Conservation (phyloP, 179 eudicot species). For the Vitellaria paradoxa region DNA sequence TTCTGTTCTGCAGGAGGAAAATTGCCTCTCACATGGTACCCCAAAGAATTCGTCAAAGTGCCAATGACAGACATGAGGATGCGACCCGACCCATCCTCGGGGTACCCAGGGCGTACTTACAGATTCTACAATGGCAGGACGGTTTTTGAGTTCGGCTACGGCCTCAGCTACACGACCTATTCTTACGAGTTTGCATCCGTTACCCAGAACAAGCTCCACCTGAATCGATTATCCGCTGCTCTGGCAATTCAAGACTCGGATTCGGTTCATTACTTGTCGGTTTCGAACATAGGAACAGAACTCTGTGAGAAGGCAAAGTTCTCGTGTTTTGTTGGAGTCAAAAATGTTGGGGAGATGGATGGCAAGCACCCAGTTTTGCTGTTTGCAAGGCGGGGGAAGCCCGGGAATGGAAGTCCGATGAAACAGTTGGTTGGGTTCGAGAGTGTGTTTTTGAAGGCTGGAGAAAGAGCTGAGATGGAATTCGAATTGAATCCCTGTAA, state of each 20-base stretch:
- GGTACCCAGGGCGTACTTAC: slow-evolving; percentile 95
- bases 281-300: slow-evolving; percentile 41
- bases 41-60: slow-evolving; percentile 52
- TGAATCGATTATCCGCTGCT: slow-evolving; percentile 23
- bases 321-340: slow-evolving; percentile 40
- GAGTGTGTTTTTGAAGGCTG: slow-evolving; percentile 52
- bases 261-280: slow-evolving; percentile 23
- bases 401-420: slow-evolving; percentile 36
- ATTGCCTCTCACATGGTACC: slow-evolving; percentile 90
- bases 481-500: slow-evolving; percentile 67
- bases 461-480: slow-evolving; percentile 35
- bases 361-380: slow-evolving; percentile 75
- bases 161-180: slow-evolving; percentile 70
- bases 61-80: slow-evolving; percentile 99
- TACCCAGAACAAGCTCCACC: slow-evolving; percentile 31
- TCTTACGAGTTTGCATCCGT: slow-evolving; percentile 48
- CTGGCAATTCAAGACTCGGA: slow-evolving; percentile 15
- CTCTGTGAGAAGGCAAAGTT: slow-evolving; percentile 45
- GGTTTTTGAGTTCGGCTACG: slow-evolving; percentile 79
- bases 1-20: slow-evolving; percentile 59
- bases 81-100: slow-evolving; percentile 61
- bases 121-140: slow-evolving; percentile 71
- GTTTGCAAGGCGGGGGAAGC: slow-evolving; percentile 34
- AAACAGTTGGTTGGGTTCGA: slow-evolving; percentile 73
- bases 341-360: slow-evolving; percentile 59